Conservation (phyloP, 164 flowering plant species). For the Chimonanthus salicifolius region DNA sequence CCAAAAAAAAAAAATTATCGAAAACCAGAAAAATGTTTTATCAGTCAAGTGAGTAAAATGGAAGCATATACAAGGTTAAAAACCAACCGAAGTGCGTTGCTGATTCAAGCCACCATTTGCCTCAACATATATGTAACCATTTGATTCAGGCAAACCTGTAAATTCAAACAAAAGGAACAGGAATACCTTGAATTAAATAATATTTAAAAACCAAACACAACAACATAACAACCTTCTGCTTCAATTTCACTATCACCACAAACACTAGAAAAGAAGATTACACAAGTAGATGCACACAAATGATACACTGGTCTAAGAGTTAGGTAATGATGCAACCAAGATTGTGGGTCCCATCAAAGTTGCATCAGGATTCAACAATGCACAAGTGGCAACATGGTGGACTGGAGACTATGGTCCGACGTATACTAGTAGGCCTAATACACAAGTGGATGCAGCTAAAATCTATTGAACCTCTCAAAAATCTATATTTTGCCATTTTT, state of each 20-base stretch:
- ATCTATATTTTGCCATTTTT: too few relatives aligned
- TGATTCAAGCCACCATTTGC: constrained; percentile 99
- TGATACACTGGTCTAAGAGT: too few relatives aligned
- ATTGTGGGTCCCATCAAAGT: too few relatives aligned
- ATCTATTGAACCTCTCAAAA: too few relatives aligned
- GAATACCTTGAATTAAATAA: not conserved
- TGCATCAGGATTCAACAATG: too few relatives aligned
- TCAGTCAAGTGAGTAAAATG: not conserved
- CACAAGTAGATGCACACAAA: too few relatives aligned
- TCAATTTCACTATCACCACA: not conserved
- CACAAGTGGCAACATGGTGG: too few relatives aligned
- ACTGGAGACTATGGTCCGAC: too few relatives aligned
- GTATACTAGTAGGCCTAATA: too few relatives aligned
- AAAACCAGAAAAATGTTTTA: not conserved
- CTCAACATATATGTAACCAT: constrained; percentile 87
- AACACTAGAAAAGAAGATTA: not conserved
- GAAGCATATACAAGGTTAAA: constrained; percentile 3
- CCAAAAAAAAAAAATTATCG: not conserved
- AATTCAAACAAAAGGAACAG: constrained; percentile 7
- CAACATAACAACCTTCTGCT: not conserved
- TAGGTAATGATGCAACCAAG: too few relatives aligned
- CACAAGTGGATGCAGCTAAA: too few relatives aligned
- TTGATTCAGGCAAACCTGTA: constrained; percentile 83
- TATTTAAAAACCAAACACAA: not conserved
- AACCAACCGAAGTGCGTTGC: constrained; percentile 88